Evolutionary conservation across 768 basidiomycete genomes (phyloP).

Genomic region (Rhodocollybia butyracea): DNA sequence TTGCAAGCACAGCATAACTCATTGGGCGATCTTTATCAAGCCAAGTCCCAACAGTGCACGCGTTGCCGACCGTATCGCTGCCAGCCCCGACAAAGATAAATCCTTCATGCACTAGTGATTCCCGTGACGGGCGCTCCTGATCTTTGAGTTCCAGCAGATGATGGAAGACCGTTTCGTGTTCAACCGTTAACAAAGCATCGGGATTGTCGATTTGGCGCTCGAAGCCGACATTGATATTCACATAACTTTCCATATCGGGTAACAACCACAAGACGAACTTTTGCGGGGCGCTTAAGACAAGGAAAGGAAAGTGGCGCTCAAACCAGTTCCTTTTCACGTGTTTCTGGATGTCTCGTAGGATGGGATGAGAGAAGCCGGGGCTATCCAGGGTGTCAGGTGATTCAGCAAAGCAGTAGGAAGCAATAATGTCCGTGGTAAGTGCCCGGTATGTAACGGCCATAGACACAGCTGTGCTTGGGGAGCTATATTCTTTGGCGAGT

Average conservation of each 20-base stretch:
- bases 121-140: conserved; percentile 8
- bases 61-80: conserved; percentile 36
- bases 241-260: conserved; percentile 9
- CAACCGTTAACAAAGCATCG: conserved; percentile 6
- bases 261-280: conserved; percentile 9
- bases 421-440: conserved; percentile 39
- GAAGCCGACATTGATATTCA: conserved; percentile 9
- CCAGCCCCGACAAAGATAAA: conserved; percentile 35
- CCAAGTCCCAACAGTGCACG: conserved; percentile 36
- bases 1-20: conserved; percentile 29
- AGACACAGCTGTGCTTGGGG: conserved; percentile 22
- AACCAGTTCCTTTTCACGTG: conserved; percentile 28
- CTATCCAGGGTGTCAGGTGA: conserved; percentile 27
- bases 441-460: conserved; percentile 40
- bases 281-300: conserved; percentile 14
- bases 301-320: conserved; percentile 28
- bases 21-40: conserved; percentile 27
- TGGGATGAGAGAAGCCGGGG: conserved; percentile 30
- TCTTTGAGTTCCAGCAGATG: conserved; percentile 16
- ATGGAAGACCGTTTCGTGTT: conserved; percentile 18
- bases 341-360: conserved; percentile 28
- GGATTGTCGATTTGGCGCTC: conserved; percentile 15
- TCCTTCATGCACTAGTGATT: conserved; percentile 28
- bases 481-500: conserved; percentile 9
- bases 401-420: conserved; percentile 37